These are phyloP conservation scores for Phoma herbarum DNA, from an alignment of 2,329 filamentous ascomycete species.

Conservation along the genomic window DNA sequence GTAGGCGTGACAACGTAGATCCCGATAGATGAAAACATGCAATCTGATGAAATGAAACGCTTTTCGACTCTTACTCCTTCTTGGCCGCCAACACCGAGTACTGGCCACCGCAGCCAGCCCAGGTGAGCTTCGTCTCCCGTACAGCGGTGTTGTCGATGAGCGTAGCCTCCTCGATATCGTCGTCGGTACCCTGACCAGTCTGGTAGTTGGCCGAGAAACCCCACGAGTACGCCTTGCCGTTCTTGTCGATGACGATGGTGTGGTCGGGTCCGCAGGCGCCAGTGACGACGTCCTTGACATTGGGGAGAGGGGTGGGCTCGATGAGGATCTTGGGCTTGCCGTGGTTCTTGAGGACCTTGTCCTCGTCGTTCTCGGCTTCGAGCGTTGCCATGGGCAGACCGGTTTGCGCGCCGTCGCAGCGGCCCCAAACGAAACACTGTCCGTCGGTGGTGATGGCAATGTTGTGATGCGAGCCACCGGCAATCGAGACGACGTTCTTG, in stretches of 20 bases:
- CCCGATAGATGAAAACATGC: slow-evolving; percentile 19
- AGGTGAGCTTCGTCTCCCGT: slow-evolving; percentile 75
- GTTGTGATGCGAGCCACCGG: slow-evolving; percentile 80
- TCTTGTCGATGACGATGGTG: slow-evolving; percentile 72
- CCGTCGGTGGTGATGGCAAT: slow-evolving; percentile 63
- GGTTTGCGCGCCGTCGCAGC: slow-evolving; percentile 67
- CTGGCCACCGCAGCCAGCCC: slow-evolving; percentile 88
- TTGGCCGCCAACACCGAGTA: slow-evolving; percentile 70
- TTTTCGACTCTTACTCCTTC: slow-evolving; percentile 29
- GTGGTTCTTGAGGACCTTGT: slow-evolving; percentile 60
- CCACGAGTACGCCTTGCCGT: slow-evolving; percentile 79
- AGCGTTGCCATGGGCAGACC: slow-evolving; percentile 49
- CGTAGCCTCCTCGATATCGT: slow-evolving; percentile 80
- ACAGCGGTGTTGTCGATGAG: slow-evolving; percentile 86
- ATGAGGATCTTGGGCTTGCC: slow-evolving; percentile 76
- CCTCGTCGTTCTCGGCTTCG: slow-evolving; percentile 51
- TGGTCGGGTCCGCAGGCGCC: slow-evolving; percentile 76
- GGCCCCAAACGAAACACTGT: slow-evolving; percentile 67
- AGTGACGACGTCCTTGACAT: slow-evolving; percentile 63
- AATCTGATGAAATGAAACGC: slow-evolving; percentile 11
- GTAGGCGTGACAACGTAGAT: slow-evolving; percentile 10
- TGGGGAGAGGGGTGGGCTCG: slow-evolving; percentile 68
- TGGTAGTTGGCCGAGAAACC: slow-evolving; percentile 84
- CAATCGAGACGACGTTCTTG: slow-evolving; percentile 71
- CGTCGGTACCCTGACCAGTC: slow-evolving; percentile 78